Evolutionary conservation across 768 basidiomycete genomes (phyloP).

Genomic region (Termitomyces sp.): DNA sequence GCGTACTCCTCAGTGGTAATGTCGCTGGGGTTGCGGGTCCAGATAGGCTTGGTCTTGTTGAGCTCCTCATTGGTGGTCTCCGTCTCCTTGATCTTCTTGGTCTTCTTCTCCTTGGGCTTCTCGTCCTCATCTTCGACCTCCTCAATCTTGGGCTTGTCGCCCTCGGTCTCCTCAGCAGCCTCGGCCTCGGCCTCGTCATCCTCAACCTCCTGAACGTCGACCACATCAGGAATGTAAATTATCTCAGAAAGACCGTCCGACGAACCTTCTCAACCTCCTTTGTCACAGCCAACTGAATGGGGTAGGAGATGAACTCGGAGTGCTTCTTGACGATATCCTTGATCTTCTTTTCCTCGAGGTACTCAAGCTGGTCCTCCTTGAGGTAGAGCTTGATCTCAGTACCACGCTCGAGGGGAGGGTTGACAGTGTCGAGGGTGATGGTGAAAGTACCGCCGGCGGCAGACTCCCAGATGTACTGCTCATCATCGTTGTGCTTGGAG

Average conservation of each 20-base stretch:
- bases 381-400: slow-evolving; percentile 87
- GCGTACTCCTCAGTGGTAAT: slow-evolving; percentile 92
- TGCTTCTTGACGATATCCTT: slow-evolving; percentile 99
- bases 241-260: slow-evolving; percentile 5
- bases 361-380: slow-evolving; percentile 99
- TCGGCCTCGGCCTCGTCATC: slow-evolving; percentile 75
- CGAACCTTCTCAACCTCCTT: slow-evolving; percentile 99
- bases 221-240: background rate
- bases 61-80: slow-evolving; percentile 92
- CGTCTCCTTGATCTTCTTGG: slow-evolving; percentile 89
- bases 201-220: slow-evolving; percentile 65
- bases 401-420: slow-evolving; percentile 90
- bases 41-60: slow-evolving; percentile 99
- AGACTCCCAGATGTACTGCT: slow-evolving; percentile 99
- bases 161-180: slow-evolving; percentile 64
- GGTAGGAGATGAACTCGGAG: slow-evolving; percentile 99
- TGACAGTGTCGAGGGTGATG: slow-evolving; percentile 89
- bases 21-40: slow-evolving; percentile 97
- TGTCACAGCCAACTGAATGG: slow-evolving; percentile 95
- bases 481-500: slow-evolving; percentile 99
- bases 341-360: slow-evolving; percentile 98
- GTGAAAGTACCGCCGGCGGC: slow-evolving; percentile 99
- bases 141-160: slow-evolving; percentile 73
- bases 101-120: slow-evolving; percentile 87
- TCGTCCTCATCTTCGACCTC: slow-evolving; percentile 82